These are phyloP conservation scores for Penicillium sp. DNA, from an alignment of 2,329 filamentous ascomycete species.

Conservation along the genomic window DNA sequence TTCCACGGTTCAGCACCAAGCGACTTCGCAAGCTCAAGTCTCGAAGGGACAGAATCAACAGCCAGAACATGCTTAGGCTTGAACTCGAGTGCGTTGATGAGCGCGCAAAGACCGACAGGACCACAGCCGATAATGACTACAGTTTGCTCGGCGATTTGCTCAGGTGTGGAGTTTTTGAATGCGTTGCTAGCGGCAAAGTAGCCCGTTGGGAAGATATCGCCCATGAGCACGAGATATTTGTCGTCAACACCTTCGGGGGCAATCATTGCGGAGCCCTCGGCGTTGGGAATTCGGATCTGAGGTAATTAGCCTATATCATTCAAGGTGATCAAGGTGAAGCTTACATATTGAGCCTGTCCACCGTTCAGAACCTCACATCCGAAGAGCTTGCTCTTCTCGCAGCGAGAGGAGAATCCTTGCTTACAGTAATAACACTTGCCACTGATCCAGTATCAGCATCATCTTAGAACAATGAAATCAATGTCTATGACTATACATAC, in stretches of 20 bases:
- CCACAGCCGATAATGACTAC: conserved; percentile 84
- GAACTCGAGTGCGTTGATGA: conserved; percentile 74
- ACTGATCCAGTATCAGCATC: conserved; percentile 34
- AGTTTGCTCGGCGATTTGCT: conserved; percentile 64
- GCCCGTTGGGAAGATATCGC: conserved; percentile 84
- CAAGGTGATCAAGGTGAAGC: conserved; percentile 2
- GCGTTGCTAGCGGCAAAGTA: conserved; percentile 81
- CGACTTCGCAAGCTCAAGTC: conserved; percentile 69
- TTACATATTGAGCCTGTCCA: conserved; percentile 74
- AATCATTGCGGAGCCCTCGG: conserved; percentile 77
- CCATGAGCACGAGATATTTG: conserved; percentile 79
- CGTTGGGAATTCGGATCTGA: conserved; percentile 70
- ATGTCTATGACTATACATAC: conserved; percentile 44
- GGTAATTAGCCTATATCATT: neutral
- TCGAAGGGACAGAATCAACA: conserved; percentile 73
- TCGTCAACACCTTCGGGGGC: conserved; percentile 71
- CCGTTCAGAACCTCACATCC: conserved; percentile 70
- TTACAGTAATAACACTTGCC: conserved; percentile 82
- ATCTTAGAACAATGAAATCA: neutral
- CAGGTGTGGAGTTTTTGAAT: conserved; percentile 61
- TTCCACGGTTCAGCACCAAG: conserved; percentile 84
- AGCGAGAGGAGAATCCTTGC: conserved; percentile 74
- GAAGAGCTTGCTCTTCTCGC: conserved; percentile 68
- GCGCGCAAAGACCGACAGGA: conserved; percentile 79
- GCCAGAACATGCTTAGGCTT: conserved; percentile 75